Percentiles rank a stretch among this genome's conserved stretches.
Evolutionary conservation across 805 yeast genomes (phyloP).

Genomic region (Spathaspora boniae): DNA sequence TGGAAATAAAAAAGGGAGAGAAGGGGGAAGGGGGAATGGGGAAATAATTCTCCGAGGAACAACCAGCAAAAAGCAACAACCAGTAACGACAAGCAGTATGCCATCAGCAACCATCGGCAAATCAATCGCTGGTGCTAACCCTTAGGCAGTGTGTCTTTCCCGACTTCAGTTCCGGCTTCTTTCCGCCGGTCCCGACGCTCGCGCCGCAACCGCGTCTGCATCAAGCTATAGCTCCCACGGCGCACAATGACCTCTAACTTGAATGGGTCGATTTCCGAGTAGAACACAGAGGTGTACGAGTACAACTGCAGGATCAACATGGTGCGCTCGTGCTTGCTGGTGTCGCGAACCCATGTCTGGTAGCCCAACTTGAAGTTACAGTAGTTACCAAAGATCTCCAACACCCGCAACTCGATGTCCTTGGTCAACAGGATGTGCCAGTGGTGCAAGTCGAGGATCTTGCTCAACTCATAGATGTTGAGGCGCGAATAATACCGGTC

Average conservation of each 20-base stretch:
- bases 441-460: slow-evolving; percentile 45
- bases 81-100: neutral
- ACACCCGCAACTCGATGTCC: slow-evolving; percentile 49
- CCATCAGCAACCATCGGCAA: neutral
- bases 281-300: slow-evolving; percentile 42
- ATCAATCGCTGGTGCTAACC: neutral
- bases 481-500: slow-evolving; percentile 42
- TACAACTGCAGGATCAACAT: slow-evolving; percentile 47
- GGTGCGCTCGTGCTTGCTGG: slow-evolving; percentile 50
- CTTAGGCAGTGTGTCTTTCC: too few relatives aligned
- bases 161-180: too few relatives aligned
- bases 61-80: neutral
- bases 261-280: slow-evolving; percentile 47
- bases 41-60: neutral
- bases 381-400: slow-evolving; percentile 50
- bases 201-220: slow-evolving; percentile 74
- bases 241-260: slow-evolving; percentile 70
- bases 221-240: slow-evolving; percentile 74
- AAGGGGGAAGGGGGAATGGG: neutral
- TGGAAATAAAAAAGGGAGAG: neutral
- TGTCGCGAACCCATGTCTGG: slow-evolving; percentile 83
- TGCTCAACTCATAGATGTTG: slow-evolving; percentile 54
- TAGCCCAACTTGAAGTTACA: slow-evolving; percentile 73
- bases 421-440: slow-evolving; percentile 51
- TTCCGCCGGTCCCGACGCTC: slow-evolving; percentile 32